Evolutionary conservation across 805 yeast species (phyloP).

Genomic region (Starmera caribaea): DNA sequence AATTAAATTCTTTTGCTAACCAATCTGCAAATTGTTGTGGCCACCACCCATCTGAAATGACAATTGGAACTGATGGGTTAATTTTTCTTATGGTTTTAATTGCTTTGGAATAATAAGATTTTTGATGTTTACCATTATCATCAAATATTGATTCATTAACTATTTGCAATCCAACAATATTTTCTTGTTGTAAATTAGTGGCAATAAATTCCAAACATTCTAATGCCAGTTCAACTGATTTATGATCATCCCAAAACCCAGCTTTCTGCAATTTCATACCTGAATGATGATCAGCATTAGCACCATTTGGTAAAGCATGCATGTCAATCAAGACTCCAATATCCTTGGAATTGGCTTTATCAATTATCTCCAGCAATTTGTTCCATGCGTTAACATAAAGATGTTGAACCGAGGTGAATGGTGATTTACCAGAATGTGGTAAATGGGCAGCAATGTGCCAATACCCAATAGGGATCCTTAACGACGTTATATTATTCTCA

Average conservation of each 20-base stretch:
- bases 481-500: constrained; percentile 59
- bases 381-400: constrained; percentile 76
- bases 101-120: constrained; percentile 57
- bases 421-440: constrained; percentile 27
- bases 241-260: constrained; percentile 49
- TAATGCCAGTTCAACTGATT: constrained; percentile 34
- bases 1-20: constrained; percentile 35
- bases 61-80: constrained; percentile 53
- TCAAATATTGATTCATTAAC: constrained; percentile 76
- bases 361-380: constrained; percentile 42
- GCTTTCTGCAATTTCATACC: constrained; percentile 56
- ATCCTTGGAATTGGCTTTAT: constrained; percentile 46
- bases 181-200: constrained; percentile 49
- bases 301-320: constrained; percentile 91
- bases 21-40: constrained; percentile 68
- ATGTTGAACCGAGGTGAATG: constrained; percentile 40
- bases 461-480: constrained; percentile 86
- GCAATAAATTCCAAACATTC: constrained; percentile 53
- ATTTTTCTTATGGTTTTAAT: constrained; percentile 44
- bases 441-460: constrained; percentile 62
- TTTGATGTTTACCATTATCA: constrained; percentile 41
- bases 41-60: constrained; percentile 95
- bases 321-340: constrained; percentile 77
- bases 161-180: constrained; percentile 74
- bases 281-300: constrained; percentile 77